phyloP scores from a whole-genome alignment of 1,284 basidiomycete species.

The Polyporus tsugae region DNA sequence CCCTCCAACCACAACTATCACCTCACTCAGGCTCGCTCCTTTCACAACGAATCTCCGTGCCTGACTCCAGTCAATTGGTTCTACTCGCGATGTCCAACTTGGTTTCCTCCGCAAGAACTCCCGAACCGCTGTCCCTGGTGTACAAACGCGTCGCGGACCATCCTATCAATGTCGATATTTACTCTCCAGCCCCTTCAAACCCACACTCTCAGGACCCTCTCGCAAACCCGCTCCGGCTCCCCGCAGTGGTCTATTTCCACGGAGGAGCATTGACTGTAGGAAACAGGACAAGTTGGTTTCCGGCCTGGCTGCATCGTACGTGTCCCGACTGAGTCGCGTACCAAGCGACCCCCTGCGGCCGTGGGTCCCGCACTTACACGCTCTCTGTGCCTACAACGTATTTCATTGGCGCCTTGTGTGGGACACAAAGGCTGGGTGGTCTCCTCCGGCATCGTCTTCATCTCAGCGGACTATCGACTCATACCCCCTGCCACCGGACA shows the following conservation, averaged over 20 bases:
- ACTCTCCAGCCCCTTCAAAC: conserved; percentile 24
- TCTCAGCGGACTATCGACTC: conserved; percentile 69
- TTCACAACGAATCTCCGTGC: neutral
- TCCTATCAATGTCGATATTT: conserved; percentile 35
- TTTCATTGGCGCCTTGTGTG: neutral
- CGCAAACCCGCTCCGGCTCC: conserved; percentile 33
- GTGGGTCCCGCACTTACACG: neutral
- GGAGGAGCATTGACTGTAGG: conserved; percentile 69
- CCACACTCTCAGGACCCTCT: neutral
- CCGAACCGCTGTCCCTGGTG: conserved; percentile 21
- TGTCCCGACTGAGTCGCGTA: conserved; percentile 22
- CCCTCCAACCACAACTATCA: neutral
- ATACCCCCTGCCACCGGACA: conserved; percentile 64
- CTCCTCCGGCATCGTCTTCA: conserved; percentile 45
- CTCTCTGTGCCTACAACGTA: neutral
- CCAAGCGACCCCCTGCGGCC: neutral
- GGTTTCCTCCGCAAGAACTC: neutral
- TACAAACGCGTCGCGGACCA: conserved; percentile 32
- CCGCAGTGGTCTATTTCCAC: conserved; percentile 68
- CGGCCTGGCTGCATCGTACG: conserved; percentile 65
- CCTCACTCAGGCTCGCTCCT: neutral
- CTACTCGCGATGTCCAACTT: neutral
- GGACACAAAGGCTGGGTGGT: conserved; percentile 22
- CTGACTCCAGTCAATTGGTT: neutral
- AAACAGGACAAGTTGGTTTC: conserved; percentile 66